phyloP scores from a whole-genome alignment of 805 yeast genomes.

The Zygosaccharomyces kombuchaensis region DNA sequence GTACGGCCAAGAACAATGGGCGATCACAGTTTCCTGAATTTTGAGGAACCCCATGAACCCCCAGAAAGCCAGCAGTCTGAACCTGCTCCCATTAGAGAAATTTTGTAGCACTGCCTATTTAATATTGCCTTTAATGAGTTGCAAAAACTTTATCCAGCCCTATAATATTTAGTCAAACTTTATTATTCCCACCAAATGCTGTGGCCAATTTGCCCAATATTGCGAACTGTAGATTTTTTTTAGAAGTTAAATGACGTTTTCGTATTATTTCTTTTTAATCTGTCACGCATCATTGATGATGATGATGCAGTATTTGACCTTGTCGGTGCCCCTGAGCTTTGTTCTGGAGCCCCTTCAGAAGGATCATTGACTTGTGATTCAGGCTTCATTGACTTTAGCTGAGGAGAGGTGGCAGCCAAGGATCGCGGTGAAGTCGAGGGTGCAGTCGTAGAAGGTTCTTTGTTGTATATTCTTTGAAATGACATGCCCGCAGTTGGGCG shows the following conservation, averaged over 20 bases:
- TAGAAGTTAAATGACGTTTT: slow-evolving; percentile 9
- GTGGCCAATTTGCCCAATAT: background rate
- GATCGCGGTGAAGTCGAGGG: slow-evolving; percentile 1
- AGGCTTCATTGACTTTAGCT: background rate
- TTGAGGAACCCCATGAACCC: slow-evolving; percentile 23
- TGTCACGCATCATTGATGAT: slow-evolving; percentile 31
- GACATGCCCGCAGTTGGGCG: slow-evolving; percentile 21
- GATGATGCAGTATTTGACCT: slow-evolving; percentile 15
- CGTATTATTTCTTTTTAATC: slow-evolving; percentile 25
- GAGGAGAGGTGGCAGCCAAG: too few relatives aligned
- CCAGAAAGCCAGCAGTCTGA: slow-evolving; percentile 5
- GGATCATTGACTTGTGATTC: background rate
- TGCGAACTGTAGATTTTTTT: background rate
- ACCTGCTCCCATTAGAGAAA: slow-evolving; percentile 20
- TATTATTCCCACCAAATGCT: background rate
- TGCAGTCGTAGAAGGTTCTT: slow-evolving; percentile 6
- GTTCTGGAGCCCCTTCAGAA: slow-evolving; percentile 2
- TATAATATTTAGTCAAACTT: background rate
- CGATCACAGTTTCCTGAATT: slow-evolving; percentile 64
- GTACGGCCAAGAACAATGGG: slow-evolving; percentile 82
- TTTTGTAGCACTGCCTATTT: slow-evolving; percentile 12
- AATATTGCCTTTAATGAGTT: slow-evolving; percentile 1
- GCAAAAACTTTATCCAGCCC: background rate
- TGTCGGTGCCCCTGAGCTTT: background rate
- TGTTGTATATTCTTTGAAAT: slow-evolving; percentile 24